Percentiles rank a stretch among this genome's conserved stretches.
Evolutionary conservation across 2,329 filamentous ascomycete species (phyloP).

Genomic region (Penicillium corylophilum): DNA sequence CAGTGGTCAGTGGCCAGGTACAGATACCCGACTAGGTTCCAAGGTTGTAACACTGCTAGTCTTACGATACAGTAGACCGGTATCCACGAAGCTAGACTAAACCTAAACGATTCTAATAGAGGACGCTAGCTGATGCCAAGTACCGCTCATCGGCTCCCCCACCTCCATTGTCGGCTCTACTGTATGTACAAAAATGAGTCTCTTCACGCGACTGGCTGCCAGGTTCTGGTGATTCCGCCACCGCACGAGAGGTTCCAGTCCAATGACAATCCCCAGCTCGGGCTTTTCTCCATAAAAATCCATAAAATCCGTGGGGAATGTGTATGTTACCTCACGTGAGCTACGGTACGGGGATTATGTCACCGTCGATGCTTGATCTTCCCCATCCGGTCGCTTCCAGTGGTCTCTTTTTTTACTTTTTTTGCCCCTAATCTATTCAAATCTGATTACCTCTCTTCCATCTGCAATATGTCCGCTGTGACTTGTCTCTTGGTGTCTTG

Average conservation of each 20-base stretch:
- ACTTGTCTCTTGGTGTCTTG: background rate
- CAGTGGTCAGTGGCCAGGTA: background rate
- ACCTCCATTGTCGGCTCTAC: background rate
- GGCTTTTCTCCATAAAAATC: background rate
- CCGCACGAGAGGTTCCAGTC: background rate
- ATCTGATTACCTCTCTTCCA: background rate
- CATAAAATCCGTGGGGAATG: background rate
- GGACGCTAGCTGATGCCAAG: background rate
- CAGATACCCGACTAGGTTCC: background rate
- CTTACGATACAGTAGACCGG: background rate
- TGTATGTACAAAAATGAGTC: background rate
- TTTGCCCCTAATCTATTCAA: constrained; percentile 4
- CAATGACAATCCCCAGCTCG: background rate
- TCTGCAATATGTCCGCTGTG: background rate
- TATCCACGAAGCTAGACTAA: background rate
- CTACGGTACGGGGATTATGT: constrained; percentile 18
- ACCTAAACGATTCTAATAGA: background rate
- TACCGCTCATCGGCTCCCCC: background rate
- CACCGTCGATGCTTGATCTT: constrained; percentile 19
- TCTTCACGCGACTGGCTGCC: background rate
- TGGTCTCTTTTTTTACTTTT: constrained; percentile 1
- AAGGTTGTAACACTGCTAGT: too few species aligned
- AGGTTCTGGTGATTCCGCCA: background rate
- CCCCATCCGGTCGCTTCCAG: constrained; percentile 18
- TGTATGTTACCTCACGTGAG: background rate